These are phyloP conservation scores for Acrocalymma vagum DNA, from an alignment of 2,329 filamentous ascomycete genomes.

Conservation along the genomic window DNA sequence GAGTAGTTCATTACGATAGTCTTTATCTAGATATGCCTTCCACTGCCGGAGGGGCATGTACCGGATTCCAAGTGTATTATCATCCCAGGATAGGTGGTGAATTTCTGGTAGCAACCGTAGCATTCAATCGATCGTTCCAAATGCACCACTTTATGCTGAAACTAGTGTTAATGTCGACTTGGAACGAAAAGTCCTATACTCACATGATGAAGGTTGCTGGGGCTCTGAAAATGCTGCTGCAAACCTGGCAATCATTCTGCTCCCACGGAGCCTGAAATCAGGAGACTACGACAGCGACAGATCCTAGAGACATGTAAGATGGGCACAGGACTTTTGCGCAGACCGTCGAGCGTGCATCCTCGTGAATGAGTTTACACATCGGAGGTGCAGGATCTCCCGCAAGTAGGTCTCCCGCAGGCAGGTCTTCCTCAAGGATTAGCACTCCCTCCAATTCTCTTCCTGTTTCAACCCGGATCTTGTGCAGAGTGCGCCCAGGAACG, in stretches of 20 bases:
- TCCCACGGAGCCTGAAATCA: conserved; percentile 41
- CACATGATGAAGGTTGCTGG: conserved; percentile 18
- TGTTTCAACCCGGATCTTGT: too few relatives aligned
- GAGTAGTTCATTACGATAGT: too few relatives aligned
- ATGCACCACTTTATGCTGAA: conserved; percentile 21
- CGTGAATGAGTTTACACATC: conserved; percentile 13
- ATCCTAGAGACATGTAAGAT: conserved; percentile 30
- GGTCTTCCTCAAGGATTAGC: conserved; percentile 16
- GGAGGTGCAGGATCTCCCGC: conserved; percentile 4
- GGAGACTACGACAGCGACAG: conserved; percentile 39
- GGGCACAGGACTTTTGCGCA: conserved; percentile 36
- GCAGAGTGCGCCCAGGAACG: too few relatives aligned
- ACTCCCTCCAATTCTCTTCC: conserved; percentile 14
- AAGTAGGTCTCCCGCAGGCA: conserved; percentile 17
- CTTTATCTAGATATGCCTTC: too few relatives aligned
- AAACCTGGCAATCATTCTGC: conserved; percentile 17
- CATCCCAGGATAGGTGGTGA: conserved; percentile 20
- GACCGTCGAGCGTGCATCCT: conserved; percentile 19
- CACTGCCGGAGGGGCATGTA: conserved; percentile 4
- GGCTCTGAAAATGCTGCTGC: conserved; percentile 17
- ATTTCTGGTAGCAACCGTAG: conserved; percentile 9
- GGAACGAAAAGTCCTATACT: conserved; percentile 5
- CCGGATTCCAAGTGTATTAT: conserved; percentile 16
- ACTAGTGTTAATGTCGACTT: conserved; percentile 6
- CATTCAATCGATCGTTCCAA: conserved; percentile 14